Base-by-base conservation (phyloP, 2,329 filamentous ascomycete species). In the Sporothrix curviconia region DNA sequence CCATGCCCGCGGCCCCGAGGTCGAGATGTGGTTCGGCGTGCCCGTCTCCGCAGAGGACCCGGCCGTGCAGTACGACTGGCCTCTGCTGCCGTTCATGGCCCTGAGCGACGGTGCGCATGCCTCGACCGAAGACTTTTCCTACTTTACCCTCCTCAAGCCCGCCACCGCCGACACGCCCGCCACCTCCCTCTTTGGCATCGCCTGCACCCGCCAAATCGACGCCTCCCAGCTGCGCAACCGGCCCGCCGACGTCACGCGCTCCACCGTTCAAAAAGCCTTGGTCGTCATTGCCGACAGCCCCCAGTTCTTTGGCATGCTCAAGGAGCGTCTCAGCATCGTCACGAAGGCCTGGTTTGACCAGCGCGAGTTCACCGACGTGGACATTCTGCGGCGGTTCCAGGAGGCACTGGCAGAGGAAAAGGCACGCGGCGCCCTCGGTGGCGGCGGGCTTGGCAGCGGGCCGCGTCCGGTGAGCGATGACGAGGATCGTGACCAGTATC, bases 291-390 rank as follows among this genome's bases (percentile, higher is more conserved):
- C 90, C 56, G 90, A 96, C 71, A 90, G 84, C 62, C 94, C 94
- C 8, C 89, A 94, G 68, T 85, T 85, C 66, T 95, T 99, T 71
- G 92, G 91, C 57, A 89, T 94, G 75, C 76, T 99, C 69, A 85
- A 92, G 66, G 90, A 97, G 72, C 87, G 94, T 64, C 76, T 99
- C 62, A 88, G 89, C 50, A 85, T 96, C 32, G 92, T 99, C 15
- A 96, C 92, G 4, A 88, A 86, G 65, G 92, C 92, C 24, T 99
- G 94, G 94, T 99, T 99, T 73, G 89, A 87, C 61, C 94, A 99
- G 77, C 86, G 78, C 60, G 90, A 97, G 69, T 99, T 99, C 68
- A 85, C 87, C 28, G 92, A 97, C 70, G 80, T 87, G 49, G 92
- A 96, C 69, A 96, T 99, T 64, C 75, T 99, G 63, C 78, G 87